These are phyloP conservation scores for Fusarium stilboides DNA, from an alignment of 2,329 filamentous ascomycete genomes.

Conservation along the genomic window DNA sequence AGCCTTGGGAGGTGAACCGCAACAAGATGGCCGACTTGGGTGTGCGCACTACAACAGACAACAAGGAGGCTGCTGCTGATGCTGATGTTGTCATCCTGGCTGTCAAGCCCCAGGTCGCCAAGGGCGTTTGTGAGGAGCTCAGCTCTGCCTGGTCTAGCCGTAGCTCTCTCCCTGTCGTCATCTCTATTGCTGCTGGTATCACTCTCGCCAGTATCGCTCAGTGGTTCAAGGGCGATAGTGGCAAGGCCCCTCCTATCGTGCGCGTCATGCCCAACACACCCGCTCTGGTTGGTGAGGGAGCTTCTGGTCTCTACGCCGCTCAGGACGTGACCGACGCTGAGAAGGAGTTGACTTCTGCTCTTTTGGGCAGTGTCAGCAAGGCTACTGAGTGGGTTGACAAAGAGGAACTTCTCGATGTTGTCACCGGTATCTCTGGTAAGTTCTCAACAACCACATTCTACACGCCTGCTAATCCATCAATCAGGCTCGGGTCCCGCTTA, in stretches of 20 bases:
- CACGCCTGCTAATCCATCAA: not conserved
- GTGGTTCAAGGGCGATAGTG: constrained; percentile 59
- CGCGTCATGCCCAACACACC: constrained; percentile 69
- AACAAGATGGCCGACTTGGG: constrained; percentile 63
- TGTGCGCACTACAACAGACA: constrained; percentile 63
- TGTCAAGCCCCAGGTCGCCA: constrained; percentile 67
- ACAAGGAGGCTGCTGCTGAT: constrained; percentile 60
- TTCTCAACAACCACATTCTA: accelerated
- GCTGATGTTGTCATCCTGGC: constrained; percentile 65
- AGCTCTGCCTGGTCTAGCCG: constrained; percentile 57
- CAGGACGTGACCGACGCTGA: constrained; percentile 60
- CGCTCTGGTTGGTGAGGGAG: constrained; percentile 65
- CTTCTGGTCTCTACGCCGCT: constrained; percentile 63
- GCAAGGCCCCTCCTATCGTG: constrained; percentile 61
- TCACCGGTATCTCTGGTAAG: constrained; percentile 65
- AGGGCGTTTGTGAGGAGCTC: constrained; percentile 64
- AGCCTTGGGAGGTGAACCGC: constrained; percentile 69
- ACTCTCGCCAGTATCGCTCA: constrained; percentile 60
- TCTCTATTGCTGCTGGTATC: constrained; percentile 67
- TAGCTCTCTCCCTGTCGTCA: constrained; percentile 58
- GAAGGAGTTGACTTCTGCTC: constrained; percentile 58
- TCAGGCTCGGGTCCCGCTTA: constrained; percentile 66
- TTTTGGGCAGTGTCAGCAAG: constrained; percentile 64
- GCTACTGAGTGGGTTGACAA: constrained; percentile 65
- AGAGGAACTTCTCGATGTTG: constrained; percentile 66